Evolutionary conservation across 1,284 basidiomycete species (phyloP), one percentile per base, ranked within the genome.

Genomic region (Anthracocystis panici-leucophaei): DNA sequence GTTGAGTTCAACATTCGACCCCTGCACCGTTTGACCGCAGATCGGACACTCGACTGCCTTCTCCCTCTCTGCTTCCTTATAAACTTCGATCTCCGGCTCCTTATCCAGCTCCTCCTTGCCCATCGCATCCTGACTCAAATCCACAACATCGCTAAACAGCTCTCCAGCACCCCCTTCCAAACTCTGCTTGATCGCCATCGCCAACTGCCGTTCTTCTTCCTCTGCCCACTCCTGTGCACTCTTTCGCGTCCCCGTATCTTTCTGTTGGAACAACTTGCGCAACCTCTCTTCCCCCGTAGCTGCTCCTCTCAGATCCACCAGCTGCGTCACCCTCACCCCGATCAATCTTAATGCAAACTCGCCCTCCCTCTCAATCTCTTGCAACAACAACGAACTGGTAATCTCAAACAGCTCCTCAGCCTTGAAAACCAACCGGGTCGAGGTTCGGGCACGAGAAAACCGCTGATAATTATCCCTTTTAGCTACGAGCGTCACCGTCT

Each of bases 381-480:
- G 69, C 44, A 62, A 16, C 12, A 84, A 69, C 38, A 82, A 40
- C 2, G 50, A 50, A 42, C 67, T 56, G 3, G 69, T 71, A 23
- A 77, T 68, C 6, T 71, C 65, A 62, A 75, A 82, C 33, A 84
- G 58, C 35, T 82, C 82, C 21, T 82, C 77, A 2, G 75, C 77
- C 5, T 57, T 58, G 41, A 71, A 64, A 16, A 75, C 64, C 12
- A 63, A 58, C 9, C 55, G 40, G 0, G 63, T 71, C 6, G 59
- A 64, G 6, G 78, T 77, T 14, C 52, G 57, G 1, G 75, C 81
- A 14, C 82, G 68, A 2, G 80, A 78, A 56, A 84, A 84, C 35
- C 82, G 82, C 70, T 78, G 75, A 42, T 67, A 84, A 33, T 78
- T 72, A 35, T 78, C 81, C 25, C 59, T 57, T 60, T 84, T 84